Conservation (phyloP, 2,329 filamentous ascomycete genomes). For the Sporothrix luriei region DNA sequence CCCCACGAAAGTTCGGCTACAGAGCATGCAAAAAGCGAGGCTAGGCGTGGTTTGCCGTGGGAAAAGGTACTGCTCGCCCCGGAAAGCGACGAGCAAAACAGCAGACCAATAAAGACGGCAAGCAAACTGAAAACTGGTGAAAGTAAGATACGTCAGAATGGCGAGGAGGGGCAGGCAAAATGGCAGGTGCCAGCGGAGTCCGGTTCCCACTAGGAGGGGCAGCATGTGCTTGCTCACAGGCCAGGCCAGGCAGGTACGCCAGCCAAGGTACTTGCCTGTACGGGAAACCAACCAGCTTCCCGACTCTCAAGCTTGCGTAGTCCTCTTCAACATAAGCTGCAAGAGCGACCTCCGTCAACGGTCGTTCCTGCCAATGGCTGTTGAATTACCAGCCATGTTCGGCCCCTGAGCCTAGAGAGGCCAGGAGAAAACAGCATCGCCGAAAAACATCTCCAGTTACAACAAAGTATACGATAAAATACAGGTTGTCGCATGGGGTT, state of each 20-base stretch:
- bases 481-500: not conserved
- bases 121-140: not conserved
- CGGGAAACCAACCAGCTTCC: too few species aligned
- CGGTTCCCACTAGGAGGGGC: conserved; percentile 27
- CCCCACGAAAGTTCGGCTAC: conserved; percentile 28
- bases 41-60: conserved; percentile 30
- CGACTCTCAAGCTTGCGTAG: conserved; percentile 22
- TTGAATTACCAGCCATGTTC: conserved; percentile 2
- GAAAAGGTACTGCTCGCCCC: conserved; percentile 29
- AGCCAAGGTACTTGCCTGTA: conserved; percentile 7
- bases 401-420: conserved; percentile 1
- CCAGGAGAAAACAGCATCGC: not conserved
- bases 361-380: not conserved
- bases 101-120: not conserved
- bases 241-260: not conserved
- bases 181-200: conserved; percentile 14
- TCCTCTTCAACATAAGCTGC: not conserved
- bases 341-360: conserved; percentile 6
- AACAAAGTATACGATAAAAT: not conserved
- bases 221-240: conserved; percentile 20
- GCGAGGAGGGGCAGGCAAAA: conserved; percentile 22
- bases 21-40: conserved; percentile 8
- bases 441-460: not conserved
- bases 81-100: conserved; percentile 23
- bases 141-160: conserved; percentile 4